These are phyloP conservation scores for Saccharomycopsis javanensis DNA, from an alignment of 805 yeast genomes.

Conservation along the genomic window DNA sequence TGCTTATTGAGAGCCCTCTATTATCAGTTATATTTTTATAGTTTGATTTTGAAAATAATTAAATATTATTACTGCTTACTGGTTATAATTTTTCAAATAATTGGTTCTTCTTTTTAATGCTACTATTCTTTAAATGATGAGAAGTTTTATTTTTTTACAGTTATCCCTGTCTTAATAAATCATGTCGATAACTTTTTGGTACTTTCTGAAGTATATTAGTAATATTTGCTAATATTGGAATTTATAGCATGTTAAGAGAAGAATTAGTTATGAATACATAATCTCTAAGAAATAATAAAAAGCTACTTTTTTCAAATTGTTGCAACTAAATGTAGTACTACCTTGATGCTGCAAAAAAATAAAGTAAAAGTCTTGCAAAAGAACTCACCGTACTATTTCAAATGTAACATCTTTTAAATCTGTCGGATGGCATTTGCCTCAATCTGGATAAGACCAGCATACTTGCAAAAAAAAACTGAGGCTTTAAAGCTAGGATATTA, in stretches of 20 bases:
- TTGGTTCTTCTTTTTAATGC: neutral
- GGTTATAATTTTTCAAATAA: neutral
- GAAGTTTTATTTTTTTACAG: slow-evolving; percentile 46
- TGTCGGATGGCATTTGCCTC: no score
- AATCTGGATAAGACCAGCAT: no score
- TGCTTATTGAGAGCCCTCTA: neutral
- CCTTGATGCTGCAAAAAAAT: no score
- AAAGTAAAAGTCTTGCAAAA: no score
- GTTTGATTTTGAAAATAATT: neutral
- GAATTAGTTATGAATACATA: neutral
- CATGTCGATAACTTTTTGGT: slow-evolving; percentile 51
- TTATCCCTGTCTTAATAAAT: slow-evolving; percentile 79
- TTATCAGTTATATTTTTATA: neutral
- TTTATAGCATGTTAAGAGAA: neutral
- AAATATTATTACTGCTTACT: neutral
- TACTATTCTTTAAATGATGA: slow-evolving; percentile 39
- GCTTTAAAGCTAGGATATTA: no score
- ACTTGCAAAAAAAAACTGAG: neutral
- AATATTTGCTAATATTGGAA: neutral
- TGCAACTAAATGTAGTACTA: no score
- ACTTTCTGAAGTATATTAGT: slow-evolving; percentile 5
- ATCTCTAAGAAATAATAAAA: no score
- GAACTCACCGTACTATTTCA: no score
- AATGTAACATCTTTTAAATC: no score
- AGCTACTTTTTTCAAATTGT: no score